A percentile compares a stretch with the other conserved stretches of the same genome.
These are phyloP conservation scores for Colletotrichum kahawae DNA, from an alignment of 2,329 filamentous ascomycete species.

Conservation along the genomic window DNA sequence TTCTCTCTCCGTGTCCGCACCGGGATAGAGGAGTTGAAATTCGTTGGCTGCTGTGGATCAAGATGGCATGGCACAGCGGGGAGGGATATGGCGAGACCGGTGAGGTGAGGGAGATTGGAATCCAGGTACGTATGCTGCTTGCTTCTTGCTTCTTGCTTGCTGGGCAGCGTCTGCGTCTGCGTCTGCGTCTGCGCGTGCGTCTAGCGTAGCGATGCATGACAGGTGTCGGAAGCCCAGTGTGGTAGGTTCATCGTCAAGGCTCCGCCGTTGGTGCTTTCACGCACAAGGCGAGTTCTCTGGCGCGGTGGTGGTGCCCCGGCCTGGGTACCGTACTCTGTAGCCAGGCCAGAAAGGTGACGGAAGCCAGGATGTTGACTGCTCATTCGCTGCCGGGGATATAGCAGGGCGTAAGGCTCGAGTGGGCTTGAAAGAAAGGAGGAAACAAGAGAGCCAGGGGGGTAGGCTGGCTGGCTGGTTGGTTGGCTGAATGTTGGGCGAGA, in stretches of 20 bases:
- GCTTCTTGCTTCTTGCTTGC: not conserved
- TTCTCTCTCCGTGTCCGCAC: not conserved
- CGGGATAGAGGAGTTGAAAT: not conserved
- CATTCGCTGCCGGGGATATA: not conserved
- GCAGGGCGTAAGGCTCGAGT: not conserved
- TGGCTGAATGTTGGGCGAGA: not conserved
- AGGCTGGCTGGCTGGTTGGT: not conserved
- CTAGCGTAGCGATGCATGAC: not conserved
- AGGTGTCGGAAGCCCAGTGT: not conserved
- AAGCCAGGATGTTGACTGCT: not conserved
- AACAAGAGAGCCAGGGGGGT: slow-evolving; percentile 5
- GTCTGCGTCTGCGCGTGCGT: not conserved
- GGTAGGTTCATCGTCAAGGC: not conserved
- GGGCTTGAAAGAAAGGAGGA: slow-evolving; percentile 5
- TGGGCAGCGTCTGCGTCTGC: not conserved
- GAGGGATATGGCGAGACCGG: not conserved
- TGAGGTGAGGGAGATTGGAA: not conserved
- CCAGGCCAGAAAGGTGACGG: not conserved
- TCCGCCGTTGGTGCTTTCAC: not conserved
- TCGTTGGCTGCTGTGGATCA: not conserved
- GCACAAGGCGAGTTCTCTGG: not conserved
- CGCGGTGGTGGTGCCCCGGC: not conserved
- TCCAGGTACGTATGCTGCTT: not conserved
- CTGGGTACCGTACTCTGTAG: not conserved
- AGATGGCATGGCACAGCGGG: not conserved